Percentiles rank a stretch among this genome's conserved stretches.
These are phyloP conservation scores for Lepidium didymum DNA, from an alignment of 345 rosid species.

Conservation along the genomic window DNA sequence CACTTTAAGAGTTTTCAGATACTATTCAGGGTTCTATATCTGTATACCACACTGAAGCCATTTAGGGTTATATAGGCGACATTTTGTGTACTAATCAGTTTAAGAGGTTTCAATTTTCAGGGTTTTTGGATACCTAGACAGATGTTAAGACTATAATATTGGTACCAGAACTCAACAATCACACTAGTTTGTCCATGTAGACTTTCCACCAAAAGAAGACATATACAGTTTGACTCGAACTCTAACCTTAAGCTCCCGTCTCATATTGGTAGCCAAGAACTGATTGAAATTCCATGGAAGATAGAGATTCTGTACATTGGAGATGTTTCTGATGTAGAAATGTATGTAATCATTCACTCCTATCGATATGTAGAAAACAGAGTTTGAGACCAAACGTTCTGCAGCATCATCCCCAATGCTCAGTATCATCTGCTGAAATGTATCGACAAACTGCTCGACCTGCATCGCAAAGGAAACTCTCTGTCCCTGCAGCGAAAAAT, in stretches of 20 bases:
- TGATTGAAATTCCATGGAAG: conserved; percentile 85
- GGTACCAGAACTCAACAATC: not conserved
- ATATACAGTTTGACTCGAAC: not conserved
- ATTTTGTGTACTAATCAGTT: not conserved
- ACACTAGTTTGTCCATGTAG: not conserved
- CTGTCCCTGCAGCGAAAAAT: conserved; percentile 51
- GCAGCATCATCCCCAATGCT: conserved; percentile 56
- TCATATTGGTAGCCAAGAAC: conserved; percentile 58
- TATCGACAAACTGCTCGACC: conserved; percentile 79
- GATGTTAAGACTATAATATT: not conserved
- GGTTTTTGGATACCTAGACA: not conserved
- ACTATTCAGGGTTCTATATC: not conserved
- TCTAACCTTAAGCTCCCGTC: conserved; percentile 64
- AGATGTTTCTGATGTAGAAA: conserved; percentile 69
- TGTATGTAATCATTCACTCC: conserved; percentile 92
- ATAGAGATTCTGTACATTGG: conserved; percentile 62
- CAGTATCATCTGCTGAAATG: conserved; percentile 64
- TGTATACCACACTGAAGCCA: not conserved
- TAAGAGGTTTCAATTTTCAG: not conserved
- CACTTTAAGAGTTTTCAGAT: not conserved
- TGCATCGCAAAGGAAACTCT: conserved; percentile 76
- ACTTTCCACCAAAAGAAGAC: not conserved
- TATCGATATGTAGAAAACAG: conserved; percentile 67
- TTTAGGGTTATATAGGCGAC: not conserved
- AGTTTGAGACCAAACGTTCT: conserved; percentile 43